phyloP scores from a whole-genome alignment of 352 stramenopile species.

The Globisporangium ultimum region DNA sequence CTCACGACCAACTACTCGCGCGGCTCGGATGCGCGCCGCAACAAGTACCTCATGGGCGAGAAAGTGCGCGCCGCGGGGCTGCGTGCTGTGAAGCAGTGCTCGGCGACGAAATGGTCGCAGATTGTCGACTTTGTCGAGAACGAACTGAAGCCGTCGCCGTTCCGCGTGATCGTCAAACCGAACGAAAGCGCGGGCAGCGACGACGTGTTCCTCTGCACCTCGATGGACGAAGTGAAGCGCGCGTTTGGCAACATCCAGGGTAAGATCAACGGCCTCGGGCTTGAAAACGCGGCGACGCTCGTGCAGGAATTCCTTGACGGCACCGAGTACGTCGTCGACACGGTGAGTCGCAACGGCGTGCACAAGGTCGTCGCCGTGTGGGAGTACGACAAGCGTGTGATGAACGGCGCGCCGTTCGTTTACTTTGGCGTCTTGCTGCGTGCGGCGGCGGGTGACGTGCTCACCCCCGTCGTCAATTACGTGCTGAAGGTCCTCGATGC shows the following conservation, averaged over 20 bases:
- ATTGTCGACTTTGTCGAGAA: constrained; percentile 80
- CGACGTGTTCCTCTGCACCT: constrained; percentile 91
- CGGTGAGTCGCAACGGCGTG: constrained; percentile 89
- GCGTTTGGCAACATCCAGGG: constrained; percentile 91
- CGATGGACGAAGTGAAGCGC: constrained; percentile 85
- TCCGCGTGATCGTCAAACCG: constrained; percentile 91
- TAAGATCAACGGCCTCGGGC: constrained; percentile 86
- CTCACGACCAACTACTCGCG: constrained; percentile 85
- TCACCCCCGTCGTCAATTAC: constrained; percentile 57
- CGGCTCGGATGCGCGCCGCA: constrained; percentile 78
- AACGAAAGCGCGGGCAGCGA: constrained; percentile 92
- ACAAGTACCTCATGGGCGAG: constrained; percentile 90
- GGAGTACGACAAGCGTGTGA: constrained; percentile 95
- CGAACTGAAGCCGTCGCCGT: constrained; percentile 40
- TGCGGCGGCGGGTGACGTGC: constrained; percentile 35
- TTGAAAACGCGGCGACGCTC: constrained; percentile 89
- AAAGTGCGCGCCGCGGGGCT: constrained; percentile 69
- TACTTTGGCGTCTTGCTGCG: constrained; percentile 90
- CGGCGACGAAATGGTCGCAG: constrained; percentile 75
- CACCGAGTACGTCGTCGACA: constrained; percentile 97
- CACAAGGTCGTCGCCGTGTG: constrained; percentile 95
- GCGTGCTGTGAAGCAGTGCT: constrained; percentile 76
- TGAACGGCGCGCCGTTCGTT: constrained; percentile 93
- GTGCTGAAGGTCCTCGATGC: constrained; percentile 76
- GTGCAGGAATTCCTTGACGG: constrained; percentile 94